Evolutionary conservation across 371 early-diverging fungal genomes (phyloP).

Genomic region (Apophysomyces variabilis): DNA sequence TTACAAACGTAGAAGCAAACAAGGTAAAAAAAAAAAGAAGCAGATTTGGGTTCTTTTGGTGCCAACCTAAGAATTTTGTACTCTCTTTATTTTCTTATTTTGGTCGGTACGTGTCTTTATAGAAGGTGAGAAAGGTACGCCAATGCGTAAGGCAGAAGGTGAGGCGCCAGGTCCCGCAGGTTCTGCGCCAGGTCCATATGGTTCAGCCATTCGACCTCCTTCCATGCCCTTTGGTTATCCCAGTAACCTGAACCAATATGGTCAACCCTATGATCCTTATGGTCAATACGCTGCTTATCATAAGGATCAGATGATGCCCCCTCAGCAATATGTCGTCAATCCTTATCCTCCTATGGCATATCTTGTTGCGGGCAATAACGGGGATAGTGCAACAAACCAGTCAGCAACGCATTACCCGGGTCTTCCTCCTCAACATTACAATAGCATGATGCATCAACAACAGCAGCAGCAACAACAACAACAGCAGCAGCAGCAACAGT

Average conservation of each 20-base stretch:
- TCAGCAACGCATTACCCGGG: slow-evolving; percentile 19
- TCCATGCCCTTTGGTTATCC: slow-evolving; percentile 50
- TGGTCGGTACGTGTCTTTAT: not conserved
- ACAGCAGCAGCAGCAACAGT: slow-evolving; percentile 2
- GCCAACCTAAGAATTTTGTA: no score
- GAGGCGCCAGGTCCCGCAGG: slow-evolving; percentile 27
- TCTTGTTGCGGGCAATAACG: slow-evolving; percentile 34
- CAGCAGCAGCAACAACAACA: slow-evolving; percentile 11
- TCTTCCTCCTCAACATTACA: slow-evolving; percentile 3
- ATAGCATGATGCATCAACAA: slow-evolving; percentile 18
- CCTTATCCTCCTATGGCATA: slow-evolving; percentile 48
- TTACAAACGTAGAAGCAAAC: slow-evolving; percentile 66
- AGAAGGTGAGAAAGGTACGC: slow-evolving; percentile 26
- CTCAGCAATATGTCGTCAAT: slow-evolving; percentile 47
- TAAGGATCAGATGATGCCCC: slow-evolving; percentile 41
- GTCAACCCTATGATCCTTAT: slow-evolving; percentile 50
- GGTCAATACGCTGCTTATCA: slow-evolving; percentile 35
- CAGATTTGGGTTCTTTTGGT: not conserved
- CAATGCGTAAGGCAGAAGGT: slow-evolving; percentile 20
- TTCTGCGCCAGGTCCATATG: slow-evolving; percentile 21
- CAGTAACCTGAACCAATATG: slow-evolving; percentile 49
- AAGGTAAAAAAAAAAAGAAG: slow-evolving; percentile 22
- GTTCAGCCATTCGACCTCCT: slow-evolving; percentile 14
- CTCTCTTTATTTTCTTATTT: not conserved
- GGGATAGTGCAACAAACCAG: slow-evolving; percentile 16